Evolutionary conservation across 2,329 filamentous ascomycete genomes (phyloP), one percentile per base, ranked within the genome.

Genomic region (Aureobasidium sp.): DNA sequence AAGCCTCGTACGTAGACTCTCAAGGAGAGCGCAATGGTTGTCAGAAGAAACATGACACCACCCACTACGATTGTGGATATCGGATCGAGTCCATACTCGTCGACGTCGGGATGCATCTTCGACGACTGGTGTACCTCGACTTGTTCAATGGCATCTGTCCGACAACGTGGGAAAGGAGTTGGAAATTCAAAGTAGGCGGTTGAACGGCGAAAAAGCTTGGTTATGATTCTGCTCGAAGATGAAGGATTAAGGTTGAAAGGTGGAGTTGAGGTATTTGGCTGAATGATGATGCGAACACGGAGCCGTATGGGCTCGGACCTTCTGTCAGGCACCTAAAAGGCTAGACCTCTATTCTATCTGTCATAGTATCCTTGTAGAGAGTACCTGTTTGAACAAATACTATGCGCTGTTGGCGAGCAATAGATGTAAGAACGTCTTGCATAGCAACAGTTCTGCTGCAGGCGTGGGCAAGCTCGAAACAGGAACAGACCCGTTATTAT

Each of bases 1-100:
- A 59, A 49, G 25, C 51, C 54, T 29, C 62, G 62, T 40, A 61
- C 50, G 38, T 60, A 63, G 13, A 63, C 35, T 11, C 62, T 57
- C 42, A 63, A 15, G 19, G 46, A 45, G 19, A 63, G 45, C 19
- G 59, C 57, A 40, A 63, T 53, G 1, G 47, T 58, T 8, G 61
- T 60, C 27, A 61, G 37, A 17, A 63, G 17, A 9, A 63, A 35
- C 35, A 60, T 49, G 17, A 50, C 43, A 13, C 21, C 37, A 8
- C 43, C 43, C 3, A 43, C 45, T 11, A 42, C 37, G 9, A 60
- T 60, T 7, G 46, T 49, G 3, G 43, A 49, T 23, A 46, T 27
- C 17, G 57, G 57, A 51, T 51, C 46, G 11, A 51, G 46, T 21
- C 46, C 46, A 27, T 35, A 60, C 37, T 60, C 21, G 21, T 47